Percentiles rank a stretch among this genome's conserved stretches.
Conservation (phyloP, 345 rosid genomes). For the Balakata baccata region DNA sequence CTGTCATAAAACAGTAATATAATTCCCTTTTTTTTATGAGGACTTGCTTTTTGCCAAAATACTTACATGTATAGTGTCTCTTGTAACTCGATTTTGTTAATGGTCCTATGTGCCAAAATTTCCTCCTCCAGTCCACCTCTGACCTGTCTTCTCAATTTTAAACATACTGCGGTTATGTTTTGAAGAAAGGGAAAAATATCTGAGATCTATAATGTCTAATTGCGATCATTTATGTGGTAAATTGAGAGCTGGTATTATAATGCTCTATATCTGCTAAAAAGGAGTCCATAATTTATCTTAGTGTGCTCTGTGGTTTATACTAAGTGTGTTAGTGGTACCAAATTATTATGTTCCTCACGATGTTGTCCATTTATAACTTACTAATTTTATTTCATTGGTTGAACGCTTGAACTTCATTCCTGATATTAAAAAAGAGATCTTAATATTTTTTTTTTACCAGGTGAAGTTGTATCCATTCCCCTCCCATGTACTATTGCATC, state of each 20-base stretch:
- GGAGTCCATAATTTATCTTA: neutral
- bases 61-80: neutral
- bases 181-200: neutral
- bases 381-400: neutral
- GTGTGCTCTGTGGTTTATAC: neutral
- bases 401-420: conserved; percentile 15
- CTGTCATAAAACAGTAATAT: neutral
- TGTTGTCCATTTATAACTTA: neutral
- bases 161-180: neutral
- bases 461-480: conserved; percentile 74
- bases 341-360: neutral
- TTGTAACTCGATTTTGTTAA: neutral
- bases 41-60: neutral
- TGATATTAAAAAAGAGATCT: neutral
- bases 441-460: conserved; percentile 34
- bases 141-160: neutral
- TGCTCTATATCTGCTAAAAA: neutral
- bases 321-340: neutral
- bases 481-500: conserved; percentile 64
- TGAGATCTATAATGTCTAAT: neutral
- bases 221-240: neutral
- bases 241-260: neutral
- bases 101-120: neutral
- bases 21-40: neutral
- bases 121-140: neutral